Evolutionary conservation across 805 yeast species (phyloP).

Genomic region (Osmozyma mogii): DNA sequence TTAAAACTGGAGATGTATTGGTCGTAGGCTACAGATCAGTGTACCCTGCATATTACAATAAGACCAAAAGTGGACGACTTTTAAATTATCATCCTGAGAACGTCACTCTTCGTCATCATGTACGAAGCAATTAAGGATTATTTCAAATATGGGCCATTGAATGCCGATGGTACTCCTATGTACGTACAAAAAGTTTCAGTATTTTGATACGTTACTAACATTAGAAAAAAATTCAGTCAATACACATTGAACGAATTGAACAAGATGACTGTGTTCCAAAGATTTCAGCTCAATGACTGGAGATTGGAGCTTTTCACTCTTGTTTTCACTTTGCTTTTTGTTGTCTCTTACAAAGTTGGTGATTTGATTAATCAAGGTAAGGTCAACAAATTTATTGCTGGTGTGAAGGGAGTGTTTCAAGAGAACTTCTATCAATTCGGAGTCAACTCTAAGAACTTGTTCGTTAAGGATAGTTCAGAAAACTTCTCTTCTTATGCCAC

Average conservation of each 20-base stretch:
- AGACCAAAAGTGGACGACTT: too few relatives aligned
- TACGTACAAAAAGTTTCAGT: slow-evolving; percentile 6
- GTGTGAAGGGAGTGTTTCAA: slow-evolving; percentile 44
- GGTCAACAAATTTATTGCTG: slow-evolving; percentile 47
- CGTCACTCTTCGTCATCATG: too few relatives aligned
- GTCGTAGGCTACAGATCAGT: too few relatives aligned
- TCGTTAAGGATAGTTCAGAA: slow-evolving; percentile 56
- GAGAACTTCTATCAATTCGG: slow-evolving; percentile 79
- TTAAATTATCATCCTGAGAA: too few relatives aligned
- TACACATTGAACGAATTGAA: slow-evolving; percentile 47
- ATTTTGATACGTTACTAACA: neutral
- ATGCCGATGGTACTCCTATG: slow-evolving; percentile 14
- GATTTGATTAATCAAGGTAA: slow-evolving; percentile 45
- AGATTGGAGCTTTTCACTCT: slow-evolving; percentile 56
- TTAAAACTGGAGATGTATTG: too few relatives aligned
- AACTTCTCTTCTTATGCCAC: slow-evolving; percentile 70
- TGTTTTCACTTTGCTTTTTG: slow-evolving; percentile 41
- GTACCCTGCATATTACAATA: too few relatives aligned
- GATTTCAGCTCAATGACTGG: slow-evolving; percentile 68
- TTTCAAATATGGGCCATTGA: slow-evolving; percentile 9
- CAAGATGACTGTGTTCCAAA: slow-evolving; percentile 47
- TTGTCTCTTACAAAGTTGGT: slow-evolving; percentile 51
- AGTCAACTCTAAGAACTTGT: slow-evolving; percentile 34
- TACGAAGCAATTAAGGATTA: slow-evolving; percentile 8
- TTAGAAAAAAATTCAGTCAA: slow-evolving; percentile 13